Conservation (phyloP, 1,139 yeast genomes). For the Geotrichum candidum region DNA sequence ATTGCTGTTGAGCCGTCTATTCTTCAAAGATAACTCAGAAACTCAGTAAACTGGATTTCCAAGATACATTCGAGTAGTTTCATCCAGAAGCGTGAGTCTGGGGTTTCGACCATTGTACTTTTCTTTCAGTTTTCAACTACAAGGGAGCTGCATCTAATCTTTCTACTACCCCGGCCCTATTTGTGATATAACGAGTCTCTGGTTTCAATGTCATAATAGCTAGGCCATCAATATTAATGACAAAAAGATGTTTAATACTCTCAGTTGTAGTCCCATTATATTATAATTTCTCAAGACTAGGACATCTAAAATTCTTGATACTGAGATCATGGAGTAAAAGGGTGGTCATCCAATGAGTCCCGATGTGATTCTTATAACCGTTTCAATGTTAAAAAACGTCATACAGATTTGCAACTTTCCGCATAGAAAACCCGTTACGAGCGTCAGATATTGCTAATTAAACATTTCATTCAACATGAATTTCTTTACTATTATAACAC, state of each 20-base stretch:
- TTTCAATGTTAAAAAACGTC: background rate
- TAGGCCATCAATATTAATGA: background rate
- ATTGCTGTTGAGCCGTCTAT: background rate
- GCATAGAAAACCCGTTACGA: background rate
- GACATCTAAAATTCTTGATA: background rate
- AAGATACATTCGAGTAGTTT: no score
- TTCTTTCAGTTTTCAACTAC: background rate
- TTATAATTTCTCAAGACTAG: background rate
- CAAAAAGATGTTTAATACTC: background rate
- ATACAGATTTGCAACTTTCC: background rate
- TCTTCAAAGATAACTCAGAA: no score
- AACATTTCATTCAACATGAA: background rate
- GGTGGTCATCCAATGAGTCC: background rate
- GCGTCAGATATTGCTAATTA: background rate
- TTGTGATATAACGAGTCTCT: background rate
- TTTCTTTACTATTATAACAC: no score
- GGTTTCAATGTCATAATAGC: background rate
- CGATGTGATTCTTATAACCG: background rate
- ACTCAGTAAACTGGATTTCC: background rate
- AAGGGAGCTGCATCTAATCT: background rate
- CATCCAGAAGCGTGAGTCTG: background rate
- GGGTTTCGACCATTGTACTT: background rate
- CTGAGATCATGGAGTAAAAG: background rate
- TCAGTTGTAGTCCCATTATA: background rate
- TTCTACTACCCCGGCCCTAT: background rate